Evolutionary conservation across 306 rosid genomes (phyloP).

Genomic region (Canavalia ensiformis): DNA sequence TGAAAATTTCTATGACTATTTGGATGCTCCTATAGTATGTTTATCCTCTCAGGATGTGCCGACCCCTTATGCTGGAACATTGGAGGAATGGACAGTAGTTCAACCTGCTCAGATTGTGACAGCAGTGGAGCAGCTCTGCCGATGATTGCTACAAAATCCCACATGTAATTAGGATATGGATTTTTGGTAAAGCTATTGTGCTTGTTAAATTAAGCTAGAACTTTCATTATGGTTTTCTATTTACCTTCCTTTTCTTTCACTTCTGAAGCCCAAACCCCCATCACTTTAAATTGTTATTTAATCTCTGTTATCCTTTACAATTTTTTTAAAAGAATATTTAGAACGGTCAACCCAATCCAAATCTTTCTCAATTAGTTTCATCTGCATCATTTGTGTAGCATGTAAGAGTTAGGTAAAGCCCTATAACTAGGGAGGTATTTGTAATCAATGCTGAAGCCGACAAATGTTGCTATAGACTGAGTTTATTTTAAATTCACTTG

Average conservation of each 20-base stretch:
- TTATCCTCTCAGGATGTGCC: conserved; percentile 98
- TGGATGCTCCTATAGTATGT: conserved; percentile 90
- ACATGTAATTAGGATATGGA: conserved; percentile 20
- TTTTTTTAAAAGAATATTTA: conserved; percentile 29
- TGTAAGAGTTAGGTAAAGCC: conserved; percentile 35
- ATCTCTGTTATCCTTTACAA: conserved; percentile 13
- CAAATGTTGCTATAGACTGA: conserved; percentile 18
- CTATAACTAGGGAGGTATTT: conserved; percentile 25
- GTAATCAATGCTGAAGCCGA: conserved; percentile 28
- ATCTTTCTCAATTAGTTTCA: conserved; percentile 10
- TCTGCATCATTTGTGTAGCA: conserved; percentile 20
- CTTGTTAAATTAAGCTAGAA: conserved; percentile 44
- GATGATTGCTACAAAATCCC: conserved; percentile 49
- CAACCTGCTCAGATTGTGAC: conserved; percentile 96
- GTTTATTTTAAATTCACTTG: conserved; percentile 6
- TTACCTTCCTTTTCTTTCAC: conserved; percentile 29
- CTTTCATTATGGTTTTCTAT: conserved; percentile 18
- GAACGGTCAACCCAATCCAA: not conserved
- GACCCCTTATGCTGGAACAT: conserved; percentile 87
- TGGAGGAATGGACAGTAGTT: conserved; percentile 96
- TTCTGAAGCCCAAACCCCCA: conserved; percentile 22
- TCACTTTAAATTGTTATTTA: conserved; percentile 33
- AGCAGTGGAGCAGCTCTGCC: conserved; percentile 93
- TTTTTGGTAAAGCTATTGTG: conserved; percentile 43
- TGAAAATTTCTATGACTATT: conserved; percentile 88